Evolutionary conservation across 257 asterid genomes (phyloP).

Genomic region (Penstemon newberryi): DNA sequence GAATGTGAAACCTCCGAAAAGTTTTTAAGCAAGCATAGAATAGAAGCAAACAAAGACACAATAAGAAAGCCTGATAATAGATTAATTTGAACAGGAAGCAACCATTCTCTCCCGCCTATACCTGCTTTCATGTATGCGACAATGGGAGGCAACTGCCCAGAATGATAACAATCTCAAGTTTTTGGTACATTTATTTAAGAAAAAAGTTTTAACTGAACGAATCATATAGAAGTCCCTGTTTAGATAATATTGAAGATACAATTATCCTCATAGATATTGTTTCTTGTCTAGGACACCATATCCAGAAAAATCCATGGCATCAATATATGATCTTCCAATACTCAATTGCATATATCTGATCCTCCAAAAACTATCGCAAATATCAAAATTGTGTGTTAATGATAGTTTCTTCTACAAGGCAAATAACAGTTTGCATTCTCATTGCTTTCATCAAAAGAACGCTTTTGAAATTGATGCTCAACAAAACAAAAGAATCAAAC

Average conservation of each 20-base stretch:
- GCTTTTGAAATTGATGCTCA: constrained; percentile 12
- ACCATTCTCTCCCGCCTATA: constrained; percentile 21
- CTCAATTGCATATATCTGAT: not conserved
- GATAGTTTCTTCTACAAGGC: not conserved
- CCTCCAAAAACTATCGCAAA: not conserved
- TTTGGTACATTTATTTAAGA: constrained; percentile 16
- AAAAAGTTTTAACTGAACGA: constrained; percentile 2
- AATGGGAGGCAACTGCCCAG: constrained; percentile 8
- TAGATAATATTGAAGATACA: not conserved
- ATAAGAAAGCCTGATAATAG: not conserved
- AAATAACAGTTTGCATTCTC: not conserved
- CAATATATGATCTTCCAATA: not conserved
- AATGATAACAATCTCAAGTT: constrained; percentile 11
- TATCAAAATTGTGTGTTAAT: constrained; percentile 1
- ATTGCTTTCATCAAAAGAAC: not conserved
- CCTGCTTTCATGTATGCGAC: constrained; percentile 17
- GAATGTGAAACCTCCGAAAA: constrained; percentile 12
- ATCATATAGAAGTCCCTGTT: not conserved
- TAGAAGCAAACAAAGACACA: constrained; percentile 16
- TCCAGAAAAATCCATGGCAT: constrained; percentile 16
- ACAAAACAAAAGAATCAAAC: not conserved
- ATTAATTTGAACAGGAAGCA: not conserved
- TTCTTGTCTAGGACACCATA: constrained; percentile 18
- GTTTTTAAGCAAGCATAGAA: constrained; percentile 14
- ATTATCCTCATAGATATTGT: constrained; percentile 8